phyloP scores from a whole-genome alignment of 192 early-diverging fungal genomes.

The Backusella mclennaniae region DNA sequence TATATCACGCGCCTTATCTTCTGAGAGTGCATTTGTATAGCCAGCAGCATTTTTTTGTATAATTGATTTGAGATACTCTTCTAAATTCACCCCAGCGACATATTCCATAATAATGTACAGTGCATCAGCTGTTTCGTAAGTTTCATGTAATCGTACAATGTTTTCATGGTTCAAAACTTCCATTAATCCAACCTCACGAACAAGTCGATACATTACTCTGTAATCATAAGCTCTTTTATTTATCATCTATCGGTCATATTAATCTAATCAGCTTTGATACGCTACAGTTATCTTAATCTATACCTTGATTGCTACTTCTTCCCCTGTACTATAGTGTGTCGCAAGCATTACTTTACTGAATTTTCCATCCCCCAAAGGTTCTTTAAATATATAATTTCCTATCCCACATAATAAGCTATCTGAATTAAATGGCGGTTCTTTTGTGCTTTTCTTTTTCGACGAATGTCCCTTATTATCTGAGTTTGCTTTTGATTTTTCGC shows the following conservation, averaged over 20 bases:
- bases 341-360: conserved; percentile 79
- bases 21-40: conserved; percentile 68
- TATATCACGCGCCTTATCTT: conserved; percentile 79
- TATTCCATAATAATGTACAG: conserved; percentile 89
- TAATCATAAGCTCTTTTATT: conserved; percentile 50
- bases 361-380: conserved; percentile 76
- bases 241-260: conserved; percentile 35
- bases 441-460: background rate
- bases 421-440: conserved; percentile 25
- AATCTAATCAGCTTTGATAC: background rate
- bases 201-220: conserved; percentile 58
- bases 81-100: conserved; percentile 79
- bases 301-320: conserved; percentile 36
- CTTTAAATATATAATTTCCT: conserved; percentile 74
- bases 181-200: conserved; percentile 77
- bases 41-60: conserved; percentile 5
- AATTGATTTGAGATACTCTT: conserved; percentile 72
- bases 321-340: conserved; percentile 50
- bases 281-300: background rate
- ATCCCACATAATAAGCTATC: conserved; percentile 43
- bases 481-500: background rate
- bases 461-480: background rate
- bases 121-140: conserved; percentile 74
- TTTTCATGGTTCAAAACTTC: conserved; percentile 88
- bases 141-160: conserved; percentile 85